Evolutionary conservation across 176 grass and related monocot species (phyloP), one percentile per base, ranked within the genome.

Genomic region (Ensete glaucum): DNA sequence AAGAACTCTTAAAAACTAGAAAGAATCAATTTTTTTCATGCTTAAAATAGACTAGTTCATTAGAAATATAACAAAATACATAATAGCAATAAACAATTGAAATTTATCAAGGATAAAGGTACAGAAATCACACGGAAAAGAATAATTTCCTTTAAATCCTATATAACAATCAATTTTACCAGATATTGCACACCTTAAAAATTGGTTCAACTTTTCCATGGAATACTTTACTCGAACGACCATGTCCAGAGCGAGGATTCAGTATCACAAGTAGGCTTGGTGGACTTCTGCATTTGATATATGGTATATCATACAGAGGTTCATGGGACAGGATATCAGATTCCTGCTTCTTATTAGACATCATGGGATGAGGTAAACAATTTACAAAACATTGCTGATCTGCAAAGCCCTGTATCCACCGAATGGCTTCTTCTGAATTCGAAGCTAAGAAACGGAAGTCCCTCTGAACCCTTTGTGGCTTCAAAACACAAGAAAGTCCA

Each of bases 181-280:
- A 62, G 20, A 56, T 63, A 12, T 34, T 29, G 64, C 57, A 73
- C 85, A 99, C 95, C 90, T 94, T 99, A 78, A 99, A 91, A 85
- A 99, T 91, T 81, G 90, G 95, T 79, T 99, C 95, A 34, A 92
- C 86, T 81, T 99, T 94, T 23, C 85, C 87, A 83, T 99, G 86
- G 73, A 93, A 94, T 76, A 94, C 86, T 85, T 94, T 99, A 81
- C 84, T 89, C 65, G 90, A 94, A 79, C 95, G 83, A 52, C 90
- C 95, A 78, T 94, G 95, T 51, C 95, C 95, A 78, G 90, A 99
- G 59, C 86, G 90, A 83, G 95, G 95, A 77, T 99, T 99, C 81
- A 99, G 56, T 87, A 99, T 94, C 53, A 99, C 90, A 89, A 99
- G 90, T 78, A 94, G 85, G 76, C 84, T 91, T 5, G 72, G 88